Percentiles rank a stretch among this genome's conserved stretches.
Evolutionary conservation across 176 grass and related monocot genomes (phyloP).

Genomic region (maize (Zea mays)): Zm-B73-REFERENCE-NAM-5.0 NC_050096.1:238352501-238353000

Average conservation of each 20-base stretch:
- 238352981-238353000: conserved; percentile 99
- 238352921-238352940: conserved; percentile 98
- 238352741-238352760: conserved; percentile 99
- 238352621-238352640: conserved; percentile 51
- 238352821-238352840: conserved; percentile 92
- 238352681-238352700: conserved; percentile 54
- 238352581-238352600: conserved; percentile 39
- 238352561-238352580: conserved; percentile 26
- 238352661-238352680: conserved; percentile 53
- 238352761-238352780: conserved; percentile 99
- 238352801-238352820: conserved; percentile 95
- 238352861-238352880: conserved; percentile 81
- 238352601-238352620: conserved; percentile 44
- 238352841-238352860: conserved; percentile 86
- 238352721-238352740: conserved; percentile 96
- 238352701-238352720: conserved; percentile 93
- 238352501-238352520: conserved; percentile 42
- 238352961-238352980: conserved; percentile 98
- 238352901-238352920: conserved; percentile 84
- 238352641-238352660: conserved; percentile 32
- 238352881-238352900: conserved; percentile 77
- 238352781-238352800: conserved; percentile 92
- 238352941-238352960: conserved; percentile 96
- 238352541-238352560: conserved; percentile 31
- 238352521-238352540: conserved; percentile 41